Conservation (phyloP, 257 asterid genomes). For the Avicennia marina region DNA sequence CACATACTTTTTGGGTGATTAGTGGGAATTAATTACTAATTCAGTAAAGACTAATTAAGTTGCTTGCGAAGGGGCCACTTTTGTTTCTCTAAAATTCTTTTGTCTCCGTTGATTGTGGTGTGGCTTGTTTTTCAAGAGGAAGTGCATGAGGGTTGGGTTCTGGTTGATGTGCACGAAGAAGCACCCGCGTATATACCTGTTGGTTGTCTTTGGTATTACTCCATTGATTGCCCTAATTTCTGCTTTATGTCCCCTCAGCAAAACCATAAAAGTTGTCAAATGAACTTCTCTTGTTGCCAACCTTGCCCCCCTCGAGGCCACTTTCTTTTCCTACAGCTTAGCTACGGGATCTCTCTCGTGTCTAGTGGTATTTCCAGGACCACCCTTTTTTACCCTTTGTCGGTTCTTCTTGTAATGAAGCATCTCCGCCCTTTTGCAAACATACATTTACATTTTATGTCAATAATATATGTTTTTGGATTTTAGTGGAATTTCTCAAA, state of each 20-base stretch:
- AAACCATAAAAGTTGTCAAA: constrained; percentile 85
- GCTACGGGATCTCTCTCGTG: constrained; percentile 77
- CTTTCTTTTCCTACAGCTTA: constrained; percentile 25
- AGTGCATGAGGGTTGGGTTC: constrained; percentile 32
- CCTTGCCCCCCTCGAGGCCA: constrained; percentile 29
- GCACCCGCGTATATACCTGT: constrained; percentile 33
- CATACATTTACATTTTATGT: not conserved
- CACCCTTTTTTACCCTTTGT: constrained; percentile 29
- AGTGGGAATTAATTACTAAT: constrained; percentile 20
- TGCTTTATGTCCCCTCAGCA: constrained; percentile 87
- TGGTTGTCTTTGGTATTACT: constrained; percentile 36
- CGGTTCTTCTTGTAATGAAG: constrained; percentile 28
- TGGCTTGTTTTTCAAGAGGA: constrained; percentile 20
- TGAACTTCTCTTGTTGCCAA: constrained; percentile 26
- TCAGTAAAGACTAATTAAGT: constrained; percentile 8
- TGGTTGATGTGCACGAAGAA: constrained; percentile 32
- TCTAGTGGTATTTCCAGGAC: constrained; percentile 47
- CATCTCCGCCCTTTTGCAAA: constrained; percentile 1
- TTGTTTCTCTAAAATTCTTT: constrained; percentile 32
- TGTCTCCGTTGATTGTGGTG: constrained; percentile 9
- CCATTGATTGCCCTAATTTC: constrained; percentile 52
- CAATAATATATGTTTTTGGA: not conserved
- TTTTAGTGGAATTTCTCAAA: not conserved
- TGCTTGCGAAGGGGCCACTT: constrained; percentile 20
- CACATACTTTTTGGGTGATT: constrained; percentile 14